Evolutionary conservation across 768 basidiomycete species (phyloP).

Genomic region (Podaxis sp.): DNA sequence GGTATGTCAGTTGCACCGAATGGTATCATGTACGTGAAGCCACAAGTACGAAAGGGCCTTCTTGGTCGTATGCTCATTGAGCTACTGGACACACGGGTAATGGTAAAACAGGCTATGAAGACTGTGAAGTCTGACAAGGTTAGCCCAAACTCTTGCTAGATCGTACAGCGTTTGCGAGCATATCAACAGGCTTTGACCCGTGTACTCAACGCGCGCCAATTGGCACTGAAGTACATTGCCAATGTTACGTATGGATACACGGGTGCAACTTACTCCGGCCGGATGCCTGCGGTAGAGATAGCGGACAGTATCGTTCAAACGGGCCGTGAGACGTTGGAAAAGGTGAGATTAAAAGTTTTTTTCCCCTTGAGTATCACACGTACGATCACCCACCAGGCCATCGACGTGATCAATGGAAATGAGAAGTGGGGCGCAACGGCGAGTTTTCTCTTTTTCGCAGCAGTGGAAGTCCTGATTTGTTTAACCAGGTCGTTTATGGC

Average conservation of each 20-base stretch:
- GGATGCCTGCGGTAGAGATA: constrained; percentile 98
- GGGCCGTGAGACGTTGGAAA: constrained; percentile 92
- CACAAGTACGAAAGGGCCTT: constrained; percentile 78
- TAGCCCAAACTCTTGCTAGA: constrained; percentile 11
- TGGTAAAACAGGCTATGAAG: constrained; percentile 99
- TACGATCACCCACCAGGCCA: constrained; percentile 56
- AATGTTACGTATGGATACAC: constrained; percentile 98
- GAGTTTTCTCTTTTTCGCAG: not conserved
- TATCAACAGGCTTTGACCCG: constrained; percentile 60
- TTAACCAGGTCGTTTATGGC: constrained; percentile 80
- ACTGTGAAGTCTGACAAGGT: constrained; percentile 74
- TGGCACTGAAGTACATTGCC: constrained; percentile 90
- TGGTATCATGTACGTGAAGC: constrained; percentile 92
- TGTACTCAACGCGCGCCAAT: constrained; percentile 87
- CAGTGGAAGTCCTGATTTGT: not conserved
- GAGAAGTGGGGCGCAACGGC: constrained; percentile 83
- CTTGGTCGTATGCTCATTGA: constrained; percentile 91
- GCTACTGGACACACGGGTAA: constrained; percentile 90
- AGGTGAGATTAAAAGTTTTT: constrained; percentile 46
- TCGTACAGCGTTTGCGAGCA: not conserved
- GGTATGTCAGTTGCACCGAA: constrained; percentile 79
- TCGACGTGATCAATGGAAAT: constrained; percentile 71
- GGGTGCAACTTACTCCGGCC: constrained; percentile 88
- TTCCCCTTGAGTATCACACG: not conserved
- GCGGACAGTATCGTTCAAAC: constrained; percentile 98